Percentiles rank a stretch among this genome's conserved stretches.
phyloP scores from a whole-genome alignment of 306 rosid species.

The Rosa persica region DNA sequence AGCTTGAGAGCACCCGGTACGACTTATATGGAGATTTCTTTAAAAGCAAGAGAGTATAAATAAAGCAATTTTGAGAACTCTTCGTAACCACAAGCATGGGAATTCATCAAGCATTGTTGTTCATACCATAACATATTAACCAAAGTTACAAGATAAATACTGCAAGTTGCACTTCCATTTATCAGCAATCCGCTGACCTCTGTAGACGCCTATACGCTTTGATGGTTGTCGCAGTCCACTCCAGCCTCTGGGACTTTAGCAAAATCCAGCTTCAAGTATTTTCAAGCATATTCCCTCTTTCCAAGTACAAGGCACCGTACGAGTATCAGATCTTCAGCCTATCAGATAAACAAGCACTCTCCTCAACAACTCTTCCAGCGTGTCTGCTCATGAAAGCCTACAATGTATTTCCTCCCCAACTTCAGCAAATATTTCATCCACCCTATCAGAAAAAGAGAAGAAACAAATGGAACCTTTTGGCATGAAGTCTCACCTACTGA shows the following conservation, averaged over 20 bases:
- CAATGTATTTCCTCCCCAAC: constrained; percentile 66
- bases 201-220: not conserved
- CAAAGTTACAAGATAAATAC: not conserved
- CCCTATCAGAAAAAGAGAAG: constrained; percentile 33
- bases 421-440: constrained; percentile 62
- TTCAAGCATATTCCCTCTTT: not conserved
- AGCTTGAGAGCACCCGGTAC: not conserved
- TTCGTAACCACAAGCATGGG: not conserved
- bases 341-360: not conserved
- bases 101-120: not conserved
- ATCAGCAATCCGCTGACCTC: not conserved
- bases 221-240: not conserved
- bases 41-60: too few species aligned
- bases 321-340: constrained; percentile 1
- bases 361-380: not conserved
- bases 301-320: not conserved
- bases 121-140: not conserved
- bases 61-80: not conserved
- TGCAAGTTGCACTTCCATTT: not conserved
- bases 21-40: too few species aligned
- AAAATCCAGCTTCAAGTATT: not conserved
- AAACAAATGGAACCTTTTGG: not conserved
- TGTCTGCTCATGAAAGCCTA: constrained; percentile 30
- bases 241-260: not conserved
- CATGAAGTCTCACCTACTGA: not conserved